A percentile compares a stretch with the other conserved stretches of the same genome.
These are phyloP conservation scores for Erodium moschatum DNA, from an alignment of 441 rosid species.

Conservation along the genomic window DNA sequence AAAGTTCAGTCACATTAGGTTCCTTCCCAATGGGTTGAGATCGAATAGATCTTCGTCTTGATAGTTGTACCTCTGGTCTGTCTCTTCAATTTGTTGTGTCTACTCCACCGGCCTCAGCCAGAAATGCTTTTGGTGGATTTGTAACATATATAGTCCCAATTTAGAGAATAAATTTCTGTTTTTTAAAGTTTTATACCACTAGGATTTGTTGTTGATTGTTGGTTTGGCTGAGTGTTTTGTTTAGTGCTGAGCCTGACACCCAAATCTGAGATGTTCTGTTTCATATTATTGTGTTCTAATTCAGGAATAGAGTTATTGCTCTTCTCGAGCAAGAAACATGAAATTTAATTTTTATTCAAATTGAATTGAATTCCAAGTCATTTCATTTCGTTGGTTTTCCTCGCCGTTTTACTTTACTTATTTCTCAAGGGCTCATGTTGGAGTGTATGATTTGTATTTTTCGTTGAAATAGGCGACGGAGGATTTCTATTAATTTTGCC, in stretches of 20 bases:
- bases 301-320: conserved; percentile 16
- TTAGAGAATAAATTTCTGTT: conserved; percentile 33
- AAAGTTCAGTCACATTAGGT: conserved; percentile 56
- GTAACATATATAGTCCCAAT: conserved; percentile 52
- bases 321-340: conserved; percentile 23
- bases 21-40: conserved; percentile 44
- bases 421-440: too few relatives aligned
- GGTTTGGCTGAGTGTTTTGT: conserved; percentile 53
- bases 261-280: conserved; percentile 35
- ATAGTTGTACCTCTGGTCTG: conserved; percentile 19
- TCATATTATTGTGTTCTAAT: conserved; percentile 20
- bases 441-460: too few relatives aligned
- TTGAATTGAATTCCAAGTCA: neutral
- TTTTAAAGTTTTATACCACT: conserved; percentile 24
- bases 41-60: conserved; percentile 31
- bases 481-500: too few relatives aligned
- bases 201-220: conserved; percentile 34
- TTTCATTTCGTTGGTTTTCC: neutral
- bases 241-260: conserved; percentile 30
- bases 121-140: conserved; percentile 46
- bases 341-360: conserved; percentile 18
- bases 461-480: too few relatives aligned
- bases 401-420: too few relatives aligned
- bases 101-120: conserved; percentile 18
- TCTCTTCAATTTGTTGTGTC: too few relatives aligned